Evolutionary conservation across 306 rosid species (phyloP).

Genomic region (Medicago truncatula): MtrunA17r5.0-ANR NC_053042.1:36218501-36219000

Average conservation of each 20-base stretch:
- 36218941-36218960: conserved; percentile 41
- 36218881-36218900: conserved; percentile 54
- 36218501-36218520: conserved; percentile 44
- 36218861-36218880: conserved; percentile 45
- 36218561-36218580: conserved; percentile 40
- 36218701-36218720: conserved; percentile 46
- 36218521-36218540: conserved; percentile 41
- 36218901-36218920: conserved; percentile 49
- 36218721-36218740: conserved; percentile 53
- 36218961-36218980: conserved; percentile 2
- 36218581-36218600: conserved; percentile 47
- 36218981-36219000: conserved; percentile 45
- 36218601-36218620: conserved; percentile 27
- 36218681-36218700: conserved; percentile 42
- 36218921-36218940: conserved; percentile 24
- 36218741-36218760: no score
- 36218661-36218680: conserved; percentile 43
- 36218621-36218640: conserved; percentile 33
- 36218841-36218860: conserved; percentile 43
- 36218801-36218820: conserved; percentile 8
- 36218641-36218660: conserved; percentile 10
- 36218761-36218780: conserved; percentile 30
- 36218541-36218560: conserved; percentile 21
- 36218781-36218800: conserved; percentile 46
- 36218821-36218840: conserved; percentile 44